Evolutionary conservation across 345 rosid genomes (phyloP).

Genomic region (Sisymbrium irio): DNA sequence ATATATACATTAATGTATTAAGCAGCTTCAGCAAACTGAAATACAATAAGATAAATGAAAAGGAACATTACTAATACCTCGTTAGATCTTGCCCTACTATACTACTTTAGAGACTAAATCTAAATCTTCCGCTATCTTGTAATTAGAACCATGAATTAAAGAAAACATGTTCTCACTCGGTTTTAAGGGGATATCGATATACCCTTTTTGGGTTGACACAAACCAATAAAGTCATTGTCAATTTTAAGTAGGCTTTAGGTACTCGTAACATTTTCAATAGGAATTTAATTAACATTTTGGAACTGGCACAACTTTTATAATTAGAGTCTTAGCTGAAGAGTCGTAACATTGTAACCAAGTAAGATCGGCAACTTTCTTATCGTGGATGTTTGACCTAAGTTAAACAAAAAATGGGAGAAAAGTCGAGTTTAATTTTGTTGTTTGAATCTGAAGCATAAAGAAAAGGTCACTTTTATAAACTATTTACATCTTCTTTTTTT

Average conservation of each 20-base stretch:
- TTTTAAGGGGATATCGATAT: not conserved
- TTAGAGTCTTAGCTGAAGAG: no score
- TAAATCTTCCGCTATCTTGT: conserved; percentile 30
- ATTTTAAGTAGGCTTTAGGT: no score
- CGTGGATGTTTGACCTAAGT: no score
- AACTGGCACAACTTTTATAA: not conserved
- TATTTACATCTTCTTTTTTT: not conserved
- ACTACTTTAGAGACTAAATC: conserved; percentile 30
- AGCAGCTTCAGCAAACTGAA: not conserved
- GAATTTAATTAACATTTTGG: not conserved
- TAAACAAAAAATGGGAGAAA: no score
- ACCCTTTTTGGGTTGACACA: not conserved
- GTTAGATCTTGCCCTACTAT: conserved; percentile 16
- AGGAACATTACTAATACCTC: conserved; percentile 7
- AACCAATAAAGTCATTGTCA: not conserved
- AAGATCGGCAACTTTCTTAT: no score
- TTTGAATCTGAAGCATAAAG: no score
- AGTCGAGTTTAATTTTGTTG: no score
- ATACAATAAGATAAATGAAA: not conserved
- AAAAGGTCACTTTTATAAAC: no score
- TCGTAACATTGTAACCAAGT: no score
- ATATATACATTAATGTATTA: conserved; percentile 14
- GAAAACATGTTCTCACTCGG: conserved; percentile 14
- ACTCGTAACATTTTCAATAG: not conserved
- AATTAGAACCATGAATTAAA: not conserved